Evolutionary conservation across 345 rosid species (phyloP).

Genomic region (Bruguiera parviflora): DNA sequence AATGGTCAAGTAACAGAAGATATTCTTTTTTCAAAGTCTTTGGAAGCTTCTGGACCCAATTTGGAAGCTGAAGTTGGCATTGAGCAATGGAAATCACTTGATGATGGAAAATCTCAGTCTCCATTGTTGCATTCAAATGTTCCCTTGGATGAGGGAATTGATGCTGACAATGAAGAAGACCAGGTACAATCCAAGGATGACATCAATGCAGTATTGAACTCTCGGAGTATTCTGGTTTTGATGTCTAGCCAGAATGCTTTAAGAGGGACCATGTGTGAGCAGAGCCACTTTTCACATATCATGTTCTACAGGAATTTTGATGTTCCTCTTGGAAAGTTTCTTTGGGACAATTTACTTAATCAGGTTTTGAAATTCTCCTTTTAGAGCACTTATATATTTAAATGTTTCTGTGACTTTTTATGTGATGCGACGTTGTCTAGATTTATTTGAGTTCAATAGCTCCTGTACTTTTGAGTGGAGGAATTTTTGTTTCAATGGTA

Average conservation of each 20-base stretch:
- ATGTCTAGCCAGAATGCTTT: conserved; percentile 67
- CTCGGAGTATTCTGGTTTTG: conserved; percentile 86
- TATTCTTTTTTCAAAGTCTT: conserved; percentile 39
- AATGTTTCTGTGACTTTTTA: neutral
- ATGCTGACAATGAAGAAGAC: conserved; percentile 33
- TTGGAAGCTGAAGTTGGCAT: conserved; percentile 29
- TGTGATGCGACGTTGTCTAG: conserved; percentile 2
- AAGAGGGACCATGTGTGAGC: conserved; percentile 76
- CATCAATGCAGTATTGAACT: conserved; percentile 41
- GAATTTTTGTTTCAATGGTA: too few relatives aligned
- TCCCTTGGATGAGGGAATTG: conserved; percentile 23
- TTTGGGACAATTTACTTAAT: conserved; percentile 66
- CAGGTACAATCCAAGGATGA: conserved; percentile 38
- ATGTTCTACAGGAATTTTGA: conserved; percentile 85
- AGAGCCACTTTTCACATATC: conserved; percentile 92
- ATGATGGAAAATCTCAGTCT: conserved; percentile 36
- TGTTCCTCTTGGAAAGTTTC: conserved; percentile 82
- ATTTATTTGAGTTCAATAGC: neutral
- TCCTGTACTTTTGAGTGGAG: neutral
- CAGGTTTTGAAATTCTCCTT: conserved; percentile 51
- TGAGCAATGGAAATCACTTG: conserved; percentile 32
- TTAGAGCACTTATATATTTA: conserved; percentile 1
- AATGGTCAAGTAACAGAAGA: conserved; percentile 32
- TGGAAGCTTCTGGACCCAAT: conserved; percentile 36
- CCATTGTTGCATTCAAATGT: conserved; percentile 30